Base-by-base conservation (phyloP, 306 rosid species). In the Trifolium pratense region DNA sequence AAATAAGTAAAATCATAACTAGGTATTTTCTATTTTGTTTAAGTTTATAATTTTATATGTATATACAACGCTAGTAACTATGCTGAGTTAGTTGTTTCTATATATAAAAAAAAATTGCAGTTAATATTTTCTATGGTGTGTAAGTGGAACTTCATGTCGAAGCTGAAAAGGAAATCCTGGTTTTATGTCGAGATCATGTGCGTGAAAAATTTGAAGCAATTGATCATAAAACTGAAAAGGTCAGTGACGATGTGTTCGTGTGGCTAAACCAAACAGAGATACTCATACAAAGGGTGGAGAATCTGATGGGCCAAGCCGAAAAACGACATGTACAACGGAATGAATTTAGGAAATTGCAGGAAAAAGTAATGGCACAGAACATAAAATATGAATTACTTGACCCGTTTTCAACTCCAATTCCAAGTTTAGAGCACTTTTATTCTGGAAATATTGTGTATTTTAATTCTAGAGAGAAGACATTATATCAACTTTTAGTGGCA, bases 141-240 rank as follows among this genome's bases (percentile, higher is more conserved):
- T 21, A 21, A 1, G 25, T 21, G 25, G 25, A 21, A 21, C 25
- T 21, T 21, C 25, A 21, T 21, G 25, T 21, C 25, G 25, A 21
- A 21, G 25, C 25, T 21, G 25, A 21, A 46, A 67, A 23, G 58
- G 6, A 67, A 7, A 43, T 1, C 6, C 14, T 67, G 10, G 29
- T 46, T 46, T 45, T 15, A 68, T 14, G 25, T 26, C 42, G 25
- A 16, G 23, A 49, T 16, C 1, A 0, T 16, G 56, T 2, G 3
- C 4, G 11, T n/a, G 40, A 2, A 3, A 77, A 77, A 3, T 40
- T 69, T n/a, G 25, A 77, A 3, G 71, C 80, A 21, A 21, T 21
- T 48, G 68, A 76, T 43, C 66, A 34, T 9, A 21, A 21, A 21
- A 21, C 29, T 42, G 15, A 1, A 11, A n/a, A n/a, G 17, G 17